Evolutionary conservation across 2,329 filamentous ascomycete genomes (phyloP).

Genomic region (Didymella arachidicola): DNA sequence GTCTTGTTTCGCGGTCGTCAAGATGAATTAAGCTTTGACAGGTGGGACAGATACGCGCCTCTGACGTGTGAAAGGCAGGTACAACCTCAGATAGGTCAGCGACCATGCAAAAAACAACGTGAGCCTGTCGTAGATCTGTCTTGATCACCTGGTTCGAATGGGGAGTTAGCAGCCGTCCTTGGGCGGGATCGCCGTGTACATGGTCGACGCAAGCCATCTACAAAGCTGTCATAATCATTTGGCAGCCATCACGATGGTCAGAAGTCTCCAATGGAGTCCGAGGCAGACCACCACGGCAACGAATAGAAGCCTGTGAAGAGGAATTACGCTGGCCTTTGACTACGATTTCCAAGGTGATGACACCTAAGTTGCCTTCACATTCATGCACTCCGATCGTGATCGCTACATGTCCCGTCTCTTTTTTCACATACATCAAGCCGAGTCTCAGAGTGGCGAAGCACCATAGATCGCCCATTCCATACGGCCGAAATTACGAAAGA

Average conservation of each 20-base stretch:
- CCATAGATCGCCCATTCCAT: not conserved
- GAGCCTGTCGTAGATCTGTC: not conserved
- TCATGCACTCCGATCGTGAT: not conserved
- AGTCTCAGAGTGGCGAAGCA: not conserved
- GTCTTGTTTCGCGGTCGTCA: not conserved
- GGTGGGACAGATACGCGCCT: constrained; percentile 3
- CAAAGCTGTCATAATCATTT: not conserved
- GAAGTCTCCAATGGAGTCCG: not conserved
- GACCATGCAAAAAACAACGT: not conserved
- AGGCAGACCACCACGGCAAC: not conserved
- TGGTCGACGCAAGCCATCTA: not conserved
- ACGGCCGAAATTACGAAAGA: not conserved
- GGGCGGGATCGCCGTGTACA: not conserved
- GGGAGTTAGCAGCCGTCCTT: not conserved
- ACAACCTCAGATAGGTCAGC: not conserved
- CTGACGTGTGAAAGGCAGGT: constrained; percentile 1
- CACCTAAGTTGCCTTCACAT: not conserved
- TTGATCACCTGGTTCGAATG: not conserved
- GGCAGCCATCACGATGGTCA: not conserved
- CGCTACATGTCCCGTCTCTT: not conserved
- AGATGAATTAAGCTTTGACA: not conserved
- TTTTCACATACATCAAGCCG: not conserved
- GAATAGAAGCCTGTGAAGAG: not conserved
- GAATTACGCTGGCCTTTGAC: not conserved
- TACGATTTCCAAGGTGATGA: not conserved